Evolutionary conservation across 495 filamentous ascomycete species (phyloP).

Genomic region (Talaromyces thailandensis): DNA sequence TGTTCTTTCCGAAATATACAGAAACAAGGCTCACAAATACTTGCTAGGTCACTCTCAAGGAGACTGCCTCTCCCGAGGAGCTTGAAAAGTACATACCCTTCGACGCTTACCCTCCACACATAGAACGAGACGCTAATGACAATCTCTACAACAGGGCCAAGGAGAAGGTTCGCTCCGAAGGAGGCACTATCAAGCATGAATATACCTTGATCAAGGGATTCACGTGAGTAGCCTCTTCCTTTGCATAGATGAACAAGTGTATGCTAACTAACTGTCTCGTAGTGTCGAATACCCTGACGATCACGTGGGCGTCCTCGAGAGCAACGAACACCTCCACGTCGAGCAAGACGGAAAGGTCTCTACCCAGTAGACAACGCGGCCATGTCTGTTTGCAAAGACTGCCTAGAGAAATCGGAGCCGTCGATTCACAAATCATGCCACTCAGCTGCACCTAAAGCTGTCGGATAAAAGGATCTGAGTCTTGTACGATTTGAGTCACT

Average conservation of each 20-base stretch:
- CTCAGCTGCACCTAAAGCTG: background rate
- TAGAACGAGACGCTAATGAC: background rate
- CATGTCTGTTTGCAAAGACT: background rate
- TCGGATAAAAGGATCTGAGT: background rate
- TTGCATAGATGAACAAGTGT: background rate
- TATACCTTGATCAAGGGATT: conserved; percentile 86
- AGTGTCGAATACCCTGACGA: conserved; percentile 72
- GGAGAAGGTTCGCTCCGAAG: conserved; percentile 54
- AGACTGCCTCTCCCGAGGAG: conserved; percentile 47
- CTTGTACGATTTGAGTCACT: background rate
- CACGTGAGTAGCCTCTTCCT: conserved; percentile 50
- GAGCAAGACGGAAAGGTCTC: conserved; percentile 64
- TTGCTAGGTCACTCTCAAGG: conserved; percentile 68
- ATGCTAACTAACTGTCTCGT: background rate
- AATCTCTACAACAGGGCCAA: conserved; percentile 51
- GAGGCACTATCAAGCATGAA: conserved; percentile 74
- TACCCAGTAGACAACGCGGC: conserved; percentile 46
- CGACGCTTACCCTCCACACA: background rate
- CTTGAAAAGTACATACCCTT: conserved; percentile 47
- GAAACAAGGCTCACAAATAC: background rate
- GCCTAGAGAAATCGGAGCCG: background rate
- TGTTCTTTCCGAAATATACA: background rate
- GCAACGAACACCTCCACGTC: conserved; percentile 62
- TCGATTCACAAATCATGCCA: background rate
- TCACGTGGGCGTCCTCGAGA: conserved; percentile 49